Base-by-base conservation (phyloP, 164 flowering plant species). In the Warburgia ugandensis region DNA sequence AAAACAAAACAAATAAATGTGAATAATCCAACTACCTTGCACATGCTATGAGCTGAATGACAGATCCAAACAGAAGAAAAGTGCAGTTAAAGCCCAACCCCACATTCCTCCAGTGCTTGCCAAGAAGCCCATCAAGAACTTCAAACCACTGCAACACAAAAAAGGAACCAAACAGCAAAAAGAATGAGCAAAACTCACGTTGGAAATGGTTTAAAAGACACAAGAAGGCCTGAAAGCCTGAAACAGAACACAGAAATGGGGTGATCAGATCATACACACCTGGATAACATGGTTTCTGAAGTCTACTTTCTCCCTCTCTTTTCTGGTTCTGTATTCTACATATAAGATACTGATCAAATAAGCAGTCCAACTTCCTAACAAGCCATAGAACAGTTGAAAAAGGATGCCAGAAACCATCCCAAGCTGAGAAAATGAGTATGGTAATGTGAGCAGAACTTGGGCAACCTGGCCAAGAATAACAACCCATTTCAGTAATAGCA, bases 21-120 rank as follows among this genome's bases (percentile, higher is more conserved):
- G 2, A 36, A 11, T 36, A 11, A 4, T 37, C 41, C 41, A 37
- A 37, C 14, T 37, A 14, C 16, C 13, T 14, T 1, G 5, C 2
- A 13, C 2, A 36, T 36, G 39, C 8, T 2, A 36, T 36, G 3
- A 36, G 39, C 4, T 2, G 39, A 13, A 36, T 36, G 52, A 44
- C 99, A 55, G 99, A 89, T 75, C 99, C 99, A 76, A 94, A 94
- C 61, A 94, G 67, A 58, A 94, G 96, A 70, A 94, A 94, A 8
- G 99, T 94, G 78, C 99, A 94, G 65, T 94, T 94, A 60, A 94
- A 94, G 11, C 78, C 97, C 77, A 92, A 68, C 12, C 99, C 99
- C 68, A 86, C 94, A 56, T 86, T 86, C 73, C 95, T 92, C 99
- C 99, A 92, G 49, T 88, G 78, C 82, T 81, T 80, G 31, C 54